These are phyloP conservation scores for Rosa rugosa DNA, from an alignment of 306 rosid genomes.

Conservation along the genomic window DNA sequence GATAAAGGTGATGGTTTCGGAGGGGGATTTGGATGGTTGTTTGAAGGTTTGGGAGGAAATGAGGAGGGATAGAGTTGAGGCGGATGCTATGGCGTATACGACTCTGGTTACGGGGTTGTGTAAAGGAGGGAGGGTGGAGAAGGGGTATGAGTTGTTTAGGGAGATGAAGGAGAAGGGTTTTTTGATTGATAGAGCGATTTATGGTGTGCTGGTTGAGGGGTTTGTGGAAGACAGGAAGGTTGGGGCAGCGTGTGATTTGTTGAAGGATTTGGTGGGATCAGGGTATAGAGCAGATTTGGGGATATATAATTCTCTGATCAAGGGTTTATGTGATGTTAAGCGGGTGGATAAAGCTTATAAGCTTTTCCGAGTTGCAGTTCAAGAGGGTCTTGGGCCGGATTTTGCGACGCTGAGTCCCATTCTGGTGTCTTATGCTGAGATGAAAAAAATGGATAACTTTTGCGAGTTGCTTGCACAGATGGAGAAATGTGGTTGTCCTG, in stretches of 20 bases:
- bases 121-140: slow-evolving; percentile 56
- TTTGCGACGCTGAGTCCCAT: slow-evolving; percentile 54
- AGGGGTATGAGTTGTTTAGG: slow-evolving; percentile 62
- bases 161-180: slow-evolving; percentile 74
- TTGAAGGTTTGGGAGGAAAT: slow-evolving; percentile 83
- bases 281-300: slow-evolving; percentile 78
- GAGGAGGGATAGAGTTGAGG: slow-evolving; percentile 56
- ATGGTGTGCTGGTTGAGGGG: slow-evolving; percentile 60
- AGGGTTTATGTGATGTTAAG: slow-evolving; percentile 65
- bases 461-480: slow-evolving; percentile 53
- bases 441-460: slow-evolving; percentile 47
- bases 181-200: slow-evolving; percentile 76
- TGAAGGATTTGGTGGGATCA: slow-evolving; percentile 63
- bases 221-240: slow-evolving; percentile 58
- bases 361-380: slow-evolving; percentile 55
- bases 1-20: slow-evolving; percentile 50
- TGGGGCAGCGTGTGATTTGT: slow-evolving; percentile 66
- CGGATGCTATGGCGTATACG: slow-evolving; percentile 73
- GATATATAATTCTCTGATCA: slow-evolving; percentile 69
- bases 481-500: slow-evolving; percentile 50
- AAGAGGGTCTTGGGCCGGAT: slow-evolving; percentile 63
- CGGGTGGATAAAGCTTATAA: slow-evolving; percentile 65
- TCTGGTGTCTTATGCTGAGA: slow-evolving; percentile 50
- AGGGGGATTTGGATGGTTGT: slow-evolving; percentile 64
- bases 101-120: slow-evolving; percentile 61